Evolutionary conservation across 768 basidiomycete species (phyloP).

Genomic region (Calocybe gangraenosa): DNA sequence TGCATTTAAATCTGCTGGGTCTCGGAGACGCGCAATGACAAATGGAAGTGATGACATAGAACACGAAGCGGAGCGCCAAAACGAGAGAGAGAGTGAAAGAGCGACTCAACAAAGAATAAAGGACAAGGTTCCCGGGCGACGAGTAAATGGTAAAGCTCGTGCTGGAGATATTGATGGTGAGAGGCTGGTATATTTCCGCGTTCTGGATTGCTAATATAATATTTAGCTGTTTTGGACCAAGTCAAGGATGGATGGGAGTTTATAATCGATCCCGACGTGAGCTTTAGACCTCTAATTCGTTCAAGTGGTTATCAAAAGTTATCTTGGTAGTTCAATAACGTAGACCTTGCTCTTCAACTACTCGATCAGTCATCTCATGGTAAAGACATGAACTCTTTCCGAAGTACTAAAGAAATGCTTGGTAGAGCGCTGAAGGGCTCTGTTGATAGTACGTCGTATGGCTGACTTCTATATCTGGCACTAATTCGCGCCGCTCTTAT

Average conservation of each 20-base stretch:
- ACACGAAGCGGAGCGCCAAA: constrained; percentile 53
- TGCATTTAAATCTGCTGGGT: constrained; percentile 66
- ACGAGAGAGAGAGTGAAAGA: constrained; percentile 61
- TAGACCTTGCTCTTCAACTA: constrained; percentile 87
- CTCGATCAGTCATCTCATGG: constrained; percentile 72
- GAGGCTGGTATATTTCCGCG: constrained; percentile 17
- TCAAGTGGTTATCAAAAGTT: constrained; percentile 5
- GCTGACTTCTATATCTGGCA: background rate
- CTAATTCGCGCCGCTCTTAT: background rate
- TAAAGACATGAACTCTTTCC: constrained; percentile 75
- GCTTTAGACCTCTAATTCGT: constrained; percentile 16
- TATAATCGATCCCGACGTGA: constrained; percentile 76
- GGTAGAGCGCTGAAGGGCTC: constrained; percentile 82
- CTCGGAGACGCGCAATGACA: constrained; percentile 50
- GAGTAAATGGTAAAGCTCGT: constrained; percentile 47
- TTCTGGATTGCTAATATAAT: too few relatives aligned
- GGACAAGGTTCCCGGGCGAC: constrained; percentile 61
- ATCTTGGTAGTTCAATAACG: constrained; percentile 76
- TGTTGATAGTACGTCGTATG: constrained; percentile 66
- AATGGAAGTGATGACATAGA: constrained; percentile 51
- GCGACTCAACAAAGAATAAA: constrained; percentile 65
- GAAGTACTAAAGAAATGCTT: constrained; percentile 69
- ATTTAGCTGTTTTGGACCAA: constrained; percentile 73
- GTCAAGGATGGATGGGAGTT: constrained; percentile 91
- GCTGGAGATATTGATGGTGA: constrained; percentile 84